Evolutionary conservation across 495 filamentous ascomycete genomes (phyloP).

Genomic region (Aspergillus sclerotioniger): DNA sequence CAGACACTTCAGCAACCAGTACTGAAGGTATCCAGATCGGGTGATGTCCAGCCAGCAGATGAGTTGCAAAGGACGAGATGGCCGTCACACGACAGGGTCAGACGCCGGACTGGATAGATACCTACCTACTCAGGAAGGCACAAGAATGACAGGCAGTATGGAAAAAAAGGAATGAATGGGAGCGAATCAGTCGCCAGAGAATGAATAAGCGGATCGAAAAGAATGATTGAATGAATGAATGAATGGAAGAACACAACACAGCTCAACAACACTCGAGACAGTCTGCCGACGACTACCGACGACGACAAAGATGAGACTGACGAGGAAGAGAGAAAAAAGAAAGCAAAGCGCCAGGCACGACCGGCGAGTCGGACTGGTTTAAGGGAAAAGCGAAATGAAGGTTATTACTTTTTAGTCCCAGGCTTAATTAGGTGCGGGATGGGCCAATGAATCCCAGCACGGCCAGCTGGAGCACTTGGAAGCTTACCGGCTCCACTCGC

Average conservation of each 20-base stretch:
- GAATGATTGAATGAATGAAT: conserved; percentile 10
- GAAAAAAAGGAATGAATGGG: conserved; percentile 4
- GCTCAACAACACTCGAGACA: conserved; percentile 10
- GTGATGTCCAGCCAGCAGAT: conserved; percentile 9
- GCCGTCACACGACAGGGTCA: conserved; percentile 20
- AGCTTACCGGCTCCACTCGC: background rate
- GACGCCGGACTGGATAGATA: background rate
- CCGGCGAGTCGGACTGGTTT: background rate
- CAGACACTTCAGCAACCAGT: conserved; percentile 34
- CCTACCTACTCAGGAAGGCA: background rate
- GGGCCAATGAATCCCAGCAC: background rate
- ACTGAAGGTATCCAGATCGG: conserved; percentile 24
- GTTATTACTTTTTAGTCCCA: background rate
- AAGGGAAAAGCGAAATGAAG: background rate
- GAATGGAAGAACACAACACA: conserved; percentile 15
- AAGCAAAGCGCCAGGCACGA: conserved; percentile 6
- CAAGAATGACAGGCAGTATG: conserved; percentile 4
- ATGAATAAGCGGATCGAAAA: conserved; percentile 9
- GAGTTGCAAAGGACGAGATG: background rate
- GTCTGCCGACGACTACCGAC: conserved; percentile 13
- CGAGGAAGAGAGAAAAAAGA: conserved; percentile 10
- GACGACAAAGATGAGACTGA: conserved; percentile 7
- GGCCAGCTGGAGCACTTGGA: background rate
- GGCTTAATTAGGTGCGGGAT: background rate
- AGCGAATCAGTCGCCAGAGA: conserved; percentile 5